Base-by-base conservation (phyloP, 495 filamentous ascomycete species). In the Penicillium parvum region DNA sequence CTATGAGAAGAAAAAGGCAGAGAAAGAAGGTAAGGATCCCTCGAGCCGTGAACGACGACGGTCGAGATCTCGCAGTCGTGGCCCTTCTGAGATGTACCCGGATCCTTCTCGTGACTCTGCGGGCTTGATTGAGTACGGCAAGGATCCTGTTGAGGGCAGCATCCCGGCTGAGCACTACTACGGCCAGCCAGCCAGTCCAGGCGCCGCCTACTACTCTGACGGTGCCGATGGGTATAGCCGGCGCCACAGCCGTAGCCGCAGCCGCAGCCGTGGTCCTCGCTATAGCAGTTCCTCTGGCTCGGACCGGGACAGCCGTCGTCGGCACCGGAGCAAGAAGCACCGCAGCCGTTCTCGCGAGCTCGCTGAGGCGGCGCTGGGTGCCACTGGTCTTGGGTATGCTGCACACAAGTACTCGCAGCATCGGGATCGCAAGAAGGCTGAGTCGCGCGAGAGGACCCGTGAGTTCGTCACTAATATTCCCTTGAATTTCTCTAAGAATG, bases 71-170 rank as follows among this genome's bases (percentile, higher is more conserved):
- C 71, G 69, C 54, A 81, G 79, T 61, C 72, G 77, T 53, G 72
- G 73, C 37, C 58, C 66, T 32, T 71, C 73, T 23, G 70, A 72
- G 52, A 70, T 63, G 56, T 79, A 77, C 49, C 63, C 75, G 44
- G 76, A 81, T 57, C 75, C 74, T 47, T 63, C 68, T 25, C 71
- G 73, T 49, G 73, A 78, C 62, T 79, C 65, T 28, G 69, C 77
- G 68, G 83, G 80, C 45, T 73, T 92, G 67, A 87, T 94, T 68
- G 85, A 90, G 62, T 91, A 91, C 67, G 88, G 85, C 47, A 74
- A 77, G 32, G 74, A 78, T 33, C 81, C 82, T 36, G 74, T 86
- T 25, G 66, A 75, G 55, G 72, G 72, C 29, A 72, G 67, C 37
- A 71, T 71, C 21, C 71, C 72, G 9, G 55, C 60, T 34, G 68